These are phyloP conservation scores for Luvunga scandens DNA, from an alignment of 345 rosid species.

Conservation along the genomic window DNA sequence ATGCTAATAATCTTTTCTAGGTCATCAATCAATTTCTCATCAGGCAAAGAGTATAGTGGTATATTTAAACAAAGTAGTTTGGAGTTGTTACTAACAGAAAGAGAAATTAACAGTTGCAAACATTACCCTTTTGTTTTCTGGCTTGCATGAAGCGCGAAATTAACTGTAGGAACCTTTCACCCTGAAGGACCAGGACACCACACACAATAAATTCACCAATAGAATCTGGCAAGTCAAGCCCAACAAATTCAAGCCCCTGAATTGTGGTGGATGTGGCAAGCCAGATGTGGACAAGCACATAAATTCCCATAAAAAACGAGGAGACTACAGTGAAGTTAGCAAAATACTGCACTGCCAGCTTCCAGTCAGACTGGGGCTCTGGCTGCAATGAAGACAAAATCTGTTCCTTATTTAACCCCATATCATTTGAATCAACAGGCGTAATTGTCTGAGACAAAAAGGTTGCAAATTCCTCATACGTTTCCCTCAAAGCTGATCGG, in stretches of 20 bases:
- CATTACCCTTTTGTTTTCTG: conserved; percentile 74
- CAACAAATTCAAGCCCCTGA: conserved; percentile 91
- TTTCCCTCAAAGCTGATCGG: conserved; percentile 77
- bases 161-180: conserved; percentile 55
- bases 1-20: background rate
- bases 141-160: conserved; percentile 89
- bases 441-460: conserved; percentile 65
- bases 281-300: conserved; percentile 72
- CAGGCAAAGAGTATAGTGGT: background rate
- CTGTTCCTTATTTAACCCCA: conserved; percentile 80
- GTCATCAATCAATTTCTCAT: background rate
- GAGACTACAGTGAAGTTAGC: conserved; percentile 81
- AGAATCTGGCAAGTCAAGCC: conserved; percentile 95
- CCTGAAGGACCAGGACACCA: conserved; percentile 79
- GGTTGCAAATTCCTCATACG: conserved; percentile 61
- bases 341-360: conserved; percentile 76
- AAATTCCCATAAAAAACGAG: conserved; percentile 59
- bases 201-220: conserved; percentile 82
- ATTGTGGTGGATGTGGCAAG: conserved; percentile 54
- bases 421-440: conserved; percentile 75
- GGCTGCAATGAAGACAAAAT: conserved; percentile 77
- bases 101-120: background rate
- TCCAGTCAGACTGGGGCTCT: conserved; percentile 84
- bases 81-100: background rate
- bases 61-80: background rate